Conservation (phyloP, 78 protist genomes). For the Dictyostelium purpureum region DNA sequence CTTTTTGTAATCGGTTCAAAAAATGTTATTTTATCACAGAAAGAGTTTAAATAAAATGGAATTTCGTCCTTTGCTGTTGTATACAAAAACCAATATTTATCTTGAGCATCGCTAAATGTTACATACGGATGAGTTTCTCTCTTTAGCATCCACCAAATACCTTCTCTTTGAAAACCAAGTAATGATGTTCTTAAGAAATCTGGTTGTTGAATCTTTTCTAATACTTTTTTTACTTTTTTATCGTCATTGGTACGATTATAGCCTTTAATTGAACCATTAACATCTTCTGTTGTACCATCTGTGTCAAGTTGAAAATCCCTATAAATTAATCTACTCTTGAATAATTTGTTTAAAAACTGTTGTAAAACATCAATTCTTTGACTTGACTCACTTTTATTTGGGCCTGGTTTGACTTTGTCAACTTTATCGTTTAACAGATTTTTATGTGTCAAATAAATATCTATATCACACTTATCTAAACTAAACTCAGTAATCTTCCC, state of each 20-base stretch:
- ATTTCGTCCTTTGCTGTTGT: not conserved
- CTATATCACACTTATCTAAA: no score
- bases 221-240: not conserved
- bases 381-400: no score
- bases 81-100: not conserved
- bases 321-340: no score
- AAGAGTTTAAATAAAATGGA: slow-evolving; percentile 15
- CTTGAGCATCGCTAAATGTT: not conserved
- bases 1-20: not conserved
- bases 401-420: no score
- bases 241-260: not conserved
- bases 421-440: no score
- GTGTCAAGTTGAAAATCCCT: no score
- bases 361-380: no score
- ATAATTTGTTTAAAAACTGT: no score
- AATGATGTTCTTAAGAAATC: not conserved
- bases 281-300: no score
- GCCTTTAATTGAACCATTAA: no score
- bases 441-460: no score
- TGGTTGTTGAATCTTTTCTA: not conserved
- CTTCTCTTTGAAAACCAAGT: slow-evolving; percentile 3
- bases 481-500: no score
- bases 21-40: slow-evolving; percentile 44
- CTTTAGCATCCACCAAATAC: slow-evolving; percentile 51
- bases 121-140: slow-evolving; percentile 36